These are phyloP conservation scores for Entrophospora sp. DNA, from an alignment of 192 early-diverging fungal genomes.

Conservation along the genomic window DNA sequence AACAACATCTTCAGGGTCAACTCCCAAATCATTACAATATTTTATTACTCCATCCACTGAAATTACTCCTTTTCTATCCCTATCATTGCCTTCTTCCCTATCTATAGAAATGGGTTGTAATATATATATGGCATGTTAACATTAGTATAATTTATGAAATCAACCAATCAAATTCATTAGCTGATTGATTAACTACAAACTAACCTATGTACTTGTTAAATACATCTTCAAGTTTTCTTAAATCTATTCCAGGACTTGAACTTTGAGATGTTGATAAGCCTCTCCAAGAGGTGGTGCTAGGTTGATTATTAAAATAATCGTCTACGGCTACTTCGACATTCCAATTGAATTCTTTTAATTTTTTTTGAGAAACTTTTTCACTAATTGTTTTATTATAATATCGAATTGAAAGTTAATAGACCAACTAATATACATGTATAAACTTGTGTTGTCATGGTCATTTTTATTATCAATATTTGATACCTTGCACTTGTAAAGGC, in stretches of 20 bases:
- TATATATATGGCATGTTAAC: neutral
- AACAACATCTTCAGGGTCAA: constrained; percentile 67
- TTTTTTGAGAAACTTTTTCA: constrained; percentile 41
- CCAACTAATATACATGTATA: too few species aligned
- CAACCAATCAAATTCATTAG: too few species aligned
- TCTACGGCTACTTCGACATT: constrained; percentile 60
- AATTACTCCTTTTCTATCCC: too few species aligned
- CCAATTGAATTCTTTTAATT: constrained; percentile 54
- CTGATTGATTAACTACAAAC: too few species aligned
- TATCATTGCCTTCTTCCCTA: constrained; percentile 46
- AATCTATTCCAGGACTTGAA: constrained; percentile 23
- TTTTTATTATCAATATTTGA: neutral
- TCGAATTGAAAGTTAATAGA: too few species aligned
- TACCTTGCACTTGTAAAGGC: constrained; percentile 37
- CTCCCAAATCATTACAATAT: constrained; percentile 57
- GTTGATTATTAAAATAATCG: constrained; percentile 40
- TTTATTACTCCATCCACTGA: constrained; percentile 62
- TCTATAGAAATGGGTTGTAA: constrained; percentile 39
- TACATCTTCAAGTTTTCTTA: constrained; percentile 40
- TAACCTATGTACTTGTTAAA: constrained; percentile 73
- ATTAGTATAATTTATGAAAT: too few species aligned
- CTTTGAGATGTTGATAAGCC: neutral
- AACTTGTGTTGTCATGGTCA: neutral
- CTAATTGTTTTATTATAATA: too few species aligned
- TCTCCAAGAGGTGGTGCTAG: constrained; percentile 10